Conservation (phyloP, 2,329 filamentous ascomycete species). For the Colletotrichum theobromicola region DNA sequence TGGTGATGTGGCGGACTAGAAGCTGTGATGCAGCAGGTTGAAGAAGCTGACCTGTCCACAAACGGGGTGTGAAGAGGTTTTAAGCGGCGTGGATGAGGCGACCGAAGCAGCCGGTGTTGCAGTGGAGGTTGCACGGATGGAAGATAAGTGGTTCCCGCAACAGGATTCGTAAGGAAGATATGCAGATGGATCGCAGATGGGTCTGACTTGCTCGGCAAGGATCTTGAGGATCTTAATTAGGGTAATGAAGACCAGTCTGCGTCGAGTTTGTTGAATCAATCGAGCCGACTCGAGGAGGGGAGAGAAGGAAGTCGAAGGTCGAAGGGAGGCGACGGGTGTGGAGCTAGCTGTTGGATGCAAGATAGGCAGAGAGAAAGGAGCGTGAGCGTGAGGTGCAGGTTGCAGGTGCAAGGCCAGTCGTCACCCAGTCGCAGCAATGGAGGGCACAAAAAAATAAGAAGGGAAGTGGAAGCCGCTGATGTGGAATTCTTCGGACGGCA, state of each 20-base stretch:
- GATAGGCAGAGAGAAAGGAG: not conserved
- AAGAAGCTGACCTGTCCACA: not conserved
- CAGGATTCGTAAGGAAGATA: not conserved
- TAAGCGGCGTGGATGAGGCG: slow-evolving; percentile 1
- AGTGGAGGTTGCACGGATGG: slow-evolving; percentile 21
- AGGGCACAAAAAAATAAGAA: not conserved
- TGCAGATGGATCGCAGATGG: not conserved
- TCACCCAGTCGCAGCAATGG: not conserved
- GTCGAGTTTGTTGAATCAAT: not conserved
- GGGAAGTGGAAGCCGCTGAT: slow-evolving; percentile 6
- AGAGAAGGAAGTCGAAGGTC: not conserved
- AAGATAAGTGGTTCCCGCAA: slow-evolving; percentile 16
- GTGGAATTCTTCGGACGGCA: not conserved
- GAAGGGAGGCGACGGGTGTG: not conserved
- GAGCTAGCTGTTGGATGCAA: not conserved
- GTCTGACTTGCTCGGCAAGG: not conserved
- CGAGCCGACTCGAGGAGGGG: not conserved
- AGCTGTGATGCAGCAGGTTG: not conserved
- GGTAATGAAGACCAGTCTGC: not conserved
- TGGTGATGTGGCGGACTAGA: slow-evolving; percentile 24
- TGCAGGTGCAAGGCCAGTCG: not conserved
- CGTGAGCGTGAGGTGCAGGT: not conserved
- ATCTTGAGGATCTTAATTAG: not conserved
- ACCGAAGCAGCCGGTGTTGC: slow-evolving; percentile 18
- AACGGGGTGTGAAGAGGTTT: slow-evolving; percentile 18